Base-by-base conservation (phyloP, 495 filamentous ascomycete species). In the Usnea hakonensis region DNA sequence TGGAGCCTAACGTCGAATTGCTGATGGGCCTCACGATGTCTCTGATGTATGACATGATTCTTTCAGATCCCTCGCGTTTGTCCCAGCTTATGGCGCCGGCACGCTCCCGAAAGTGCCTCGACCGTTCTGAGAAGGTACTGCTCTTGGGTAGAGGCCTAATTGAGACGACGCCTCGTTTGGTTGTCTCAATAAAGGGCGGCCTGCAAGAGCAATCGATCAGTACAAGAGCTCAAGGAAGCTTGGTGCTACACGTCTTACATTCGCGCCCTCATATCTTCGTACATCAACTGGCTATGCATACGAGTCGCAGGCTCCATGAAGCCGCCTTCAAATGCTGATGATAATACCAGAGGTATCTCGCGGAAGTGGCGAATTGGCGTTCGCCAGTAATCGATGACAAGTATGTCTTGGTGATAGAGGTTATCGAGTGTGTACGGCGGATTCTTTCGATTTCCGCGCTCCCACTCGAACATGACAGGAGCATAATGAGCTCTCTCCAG, bases 281-380 rank as follows among this genome's bases (percentile, higher is more conserved):
- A 38, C 23, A 11, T 35, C 10, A 61, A 33, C 36, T 40, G 33
- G 17, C 33, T 32, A n/a, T 61, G 38, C 13, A 32, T 14, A 1
- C 59, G 59, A 21, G 35, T 30, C 3, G 46, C 36, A 10, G 59
- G 59, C 50, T 61, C 59, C 36, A 61, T 61, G 19, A 11, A 61
- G 19, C 40, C 46, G 16, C 59, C 59, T 16, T 61, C 59, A n/a
- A 54, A 61, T 16, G 30, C 48, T 10, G 59, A 61, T 0, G 59
- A 61, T n/a, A 61, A 21, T 6, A 53, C 59, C 0, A 30, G 17
- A 0, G 59, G 59, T 0, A 61, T 61, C 17, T 61, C 59, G 1
- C 8, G 16, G 10, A 61, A 40, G 17, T 35, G 9, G 1, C 32
- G 59, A 9, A 61, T 1, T 3, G 59, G 59, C 13, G 26, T 19